A percentile compares a stretch with the other conserved stretches of the same genome.
Evolutionary conservation across 108 stramenopile genomes (phyloP).

Genomic region (Conticribra weissflogii): DNA sequence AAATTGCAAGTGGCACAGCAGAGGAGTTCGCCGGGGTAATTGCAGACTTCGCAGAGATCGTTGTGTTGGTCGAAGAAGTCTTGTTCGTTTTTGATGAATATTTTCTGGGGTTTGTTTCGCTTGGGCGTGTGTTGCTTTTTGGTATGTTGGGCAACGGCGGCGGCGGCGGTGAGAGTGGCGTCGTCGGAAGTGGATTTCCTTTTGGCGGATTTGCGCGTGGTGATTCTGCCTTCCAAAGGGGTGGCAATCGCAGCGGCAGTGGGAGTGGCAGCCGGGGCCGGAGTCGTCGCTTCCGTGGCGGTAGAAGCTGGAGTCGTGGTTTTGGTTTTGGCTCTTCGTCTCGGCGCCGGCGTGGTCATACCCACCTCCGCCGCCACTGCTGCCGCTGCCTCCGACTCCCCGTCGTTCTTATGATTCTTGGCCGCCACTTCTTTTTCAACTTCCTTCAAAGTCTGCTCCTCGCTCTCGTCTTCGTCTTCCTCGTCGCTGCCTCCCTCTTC

Average conservation of each 20-base stretch:
- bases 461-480: conserved; percentile 28
- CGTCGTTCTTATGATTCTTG: conserved; percentile 27
- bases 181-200: too few relatives aligned
- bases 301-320: conserved; percentile 16
- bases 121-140: conserved; percentile 17
- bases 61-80: conserved; percentile 88
- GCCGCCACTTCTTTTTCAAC: conserved; percentile 14
- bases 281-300: conserved; percentile 22
- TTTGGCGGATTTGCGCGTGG: too few relatives aligned
- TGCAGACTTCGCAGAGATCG: conserved; percentile 91
- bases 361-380: conserved; percentile 11
- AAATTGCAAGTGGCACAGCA: conserved; percentile 92
- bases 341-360: conserved; percentile 6
- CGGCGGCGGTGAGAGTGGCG: not conserved
- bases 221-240: too few relatives aligned
- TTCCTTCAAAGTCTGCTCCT: conserved; percentile 29
- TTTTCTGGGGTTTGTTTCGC: not conserved
- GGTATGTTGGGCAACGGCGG: not conserved
- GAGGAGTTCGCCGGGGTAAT: conserved; percentile 75
- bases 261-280: too few relatives aligned
- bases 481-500: conserved; percentile 9
- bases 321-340: too few relatives aligned
- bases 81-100: conserved; percentile 54
- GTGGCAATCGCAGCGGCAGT: too few relatives aligned
- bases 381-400: conserved; percentile 25